phyloP scores from a whole-genome alignment of 2,329 filamentous ascomycete genomes.

The Drechslerella coelobrocha region DNA sequence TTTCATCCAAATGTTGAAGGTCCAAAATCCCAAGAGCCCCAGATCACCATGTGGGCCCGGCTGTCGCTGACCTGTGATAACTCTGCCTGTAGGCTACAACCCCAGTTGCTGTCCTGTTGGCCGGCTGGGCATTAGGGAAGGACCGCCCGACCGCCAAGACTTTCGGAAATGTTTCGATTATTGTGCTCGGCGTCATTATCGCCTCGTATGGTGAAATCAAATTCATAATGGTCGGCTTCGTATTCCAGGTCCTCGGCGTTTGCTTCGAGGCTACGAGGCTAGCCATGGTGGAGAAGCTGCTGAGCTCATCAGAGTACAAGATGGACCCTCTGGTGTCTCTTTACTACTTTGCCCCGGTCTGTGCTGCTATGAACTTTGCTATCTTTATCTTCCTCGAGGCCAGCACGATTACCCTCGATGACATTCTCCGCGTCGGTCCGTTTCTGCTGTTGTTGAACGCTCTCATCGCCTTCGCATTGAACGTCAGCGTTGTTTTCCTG shows the following conservation, averaged over 20 bases:
- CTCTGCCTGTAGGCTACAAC: conserved; percentile 74
- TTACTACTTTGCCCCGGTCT: conserved; percentile 88
- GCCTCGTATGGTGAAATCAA: conserved; percentile 95
- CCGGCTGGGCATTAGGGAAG: conserved; percentile 86
- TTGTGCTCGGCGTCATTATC: conserved; percentile 92
- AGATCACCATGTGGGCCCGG: background rate
- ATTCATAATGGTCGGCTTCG: conserved; percentile 80
- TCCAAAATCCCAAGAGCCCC: conserved; percentile 56
- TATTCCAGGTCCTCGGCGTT: conserved; percentile 80
- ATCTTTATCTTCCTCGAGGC: conserved; percentile 77
- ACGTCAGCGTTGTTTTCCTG: conserved; percentile 84
- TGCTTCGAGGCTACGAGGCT: conserved; percentile 82
- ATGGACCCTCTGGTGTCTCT: conserved; percentile 89
- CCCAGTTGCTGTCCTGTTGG: conserved; percentile 87
- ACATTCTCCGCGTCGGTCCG: conserved; percentile 76
- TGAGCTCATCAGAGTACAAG: conserved; percentile 85
- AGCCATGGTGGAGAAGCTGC: conserved; percentile 81
- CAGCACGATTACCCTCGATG: conserved; percentile 71
- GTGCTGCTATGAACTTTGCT: conserved; percentile 78
- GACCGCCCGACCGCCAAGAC: conserved; percentile 83
- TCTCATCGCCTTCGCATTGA: conserved; percentile 78
- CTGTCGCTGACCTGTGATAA: conserved; percentile 5
- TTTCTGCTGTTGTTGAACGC: conserved; percentile 78
- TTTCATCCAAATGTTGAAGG: conserved; percentile 99
- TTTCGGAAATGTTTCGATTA: conserved; percentile 90